Evolutionary conservation across 768 basidiomycete genomes (phyloP).

Genomic region (Tricholoma matsutake): DNA sequence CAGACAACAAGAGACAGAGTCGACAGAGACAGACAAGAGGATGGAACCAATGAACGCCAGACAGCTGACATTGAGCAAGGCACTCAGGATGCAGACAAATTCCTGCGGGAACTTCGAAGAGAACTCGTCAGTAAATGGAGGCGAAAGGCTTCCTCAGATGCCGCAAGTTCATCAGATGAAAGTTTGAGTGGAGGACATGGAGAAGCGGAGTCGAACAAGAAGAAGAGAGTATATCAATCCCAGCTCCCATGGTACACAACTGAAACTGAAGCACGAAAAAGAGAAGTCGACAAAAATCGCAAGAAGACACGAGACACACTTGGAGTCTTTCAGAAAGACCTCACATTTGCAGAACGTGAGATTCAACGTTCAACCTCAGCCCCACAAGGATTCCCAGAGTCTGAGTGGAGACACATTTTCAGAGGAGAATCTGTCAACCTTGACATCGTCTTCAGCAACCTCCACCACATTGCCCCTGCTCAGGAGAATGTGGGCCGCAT

Average conservation of each 20-base stretch:
- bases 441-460: not conserved
- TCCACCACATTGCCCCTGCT: slow-evolving; percentile 1
- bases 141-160: too few species aligned
- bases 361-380: not conserved
- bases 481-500: not conserved
- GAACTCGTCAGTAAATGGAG: too few species aligned
- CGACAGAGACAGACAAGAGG: too few species aligned
- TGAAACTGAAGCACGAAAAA: not conserved
- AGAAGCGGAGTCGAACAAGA: not conserved
- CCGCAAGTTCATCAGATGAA: too few species aligned
- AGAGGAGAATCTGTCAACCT: not conserved
- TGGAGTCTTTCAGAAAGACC: not conserved
- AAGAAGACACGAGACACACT: not conserved
- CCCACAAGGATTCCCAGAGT: not conserved
- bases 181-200: not conserved
- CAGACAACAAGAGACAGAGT: too few species aligned
- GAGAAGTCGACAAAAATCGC: not conserved
- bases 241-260: not conserved
- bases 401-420: not conserved
- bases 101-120: too few species aligned
- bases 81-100: too few species aligned
- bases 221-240: not conserved
- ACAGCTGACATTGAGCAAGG: too few species aligned
- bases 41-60: too few species aligned
- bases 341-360: not conserved